Percentiles rank a stretch among this genome's conserved stretches.
Conservation (phyloP, 108 stramenopile genomes). For the Cyclotella baltica region DNA sequence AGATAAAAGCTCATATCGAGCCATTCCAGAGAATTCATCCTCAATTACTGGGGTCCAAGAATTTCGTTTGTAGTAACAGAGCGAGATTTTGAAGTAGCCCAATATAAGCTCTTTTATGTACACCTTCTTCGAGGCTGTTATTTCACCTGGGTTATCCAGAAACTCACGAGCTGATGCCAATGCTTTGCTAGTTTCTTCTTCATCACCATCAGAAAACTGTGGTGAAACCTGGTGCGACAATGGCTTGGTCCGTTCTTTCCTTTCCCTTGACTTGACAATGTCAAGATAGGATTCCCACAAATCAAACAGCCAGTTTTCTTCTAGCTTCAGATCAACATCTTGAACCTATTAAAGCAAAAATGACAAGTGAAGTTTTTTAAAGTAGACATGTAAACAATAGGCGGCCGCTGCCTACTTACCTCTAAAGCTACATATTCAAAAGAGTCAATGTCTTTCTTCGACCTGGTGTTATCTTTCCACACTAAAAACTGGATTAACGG, state of each 20-base stretch:
- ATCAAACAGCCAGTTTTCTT: conserved; percentile 78
- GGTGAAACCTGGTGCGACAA: conserved; percentile 28
- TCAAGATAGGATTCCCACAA: conserved; percentile 74
- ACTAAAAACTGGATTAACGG: conserved; percentile 82
- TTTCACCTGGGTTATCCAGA: neutral
- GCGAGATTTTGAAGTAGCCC: conserved; percentile 76
- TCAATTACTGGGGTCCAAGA: conserved; percentile 13
- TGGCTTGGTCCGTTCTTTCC: conserved; percentile 7
- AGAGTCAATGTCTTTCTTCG: conserved; percentile 71
- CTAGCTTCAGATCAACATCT: conserved; percentile 86
- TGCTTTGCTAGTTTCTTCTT: neutral
- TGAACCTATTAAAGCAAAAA: conserved; percentile 46
- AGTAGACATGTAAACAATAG: no score
- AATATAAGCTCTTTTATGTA: conserved; percentile 82
- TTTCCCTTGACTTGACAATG: conserved; percentile 31
- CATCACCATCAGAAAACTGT: conserved; percentile 15
- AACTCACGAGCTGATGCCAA: neutral
- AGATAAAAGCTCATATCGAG: conserved; percentile 19
- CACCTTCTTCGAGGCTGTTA: conserved; percentile 42
- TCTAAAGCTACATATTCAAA: conserved; percentile 72
- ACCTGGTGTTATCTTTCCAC: conserved; percentile 81
- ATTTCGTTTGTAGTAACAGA: conserved; percentile 80
- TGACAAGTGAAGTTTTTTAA: neutral
- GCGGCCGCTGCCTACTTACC: conserved; percentile 37
- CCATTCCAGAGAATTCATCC: conserved; percentile 6